Percentiles rank a stretch among this genome's conserved stretches.
These are phyloP conservation scores for Rhytidiadelphus loreus DNA, from an alignment of 225 moss, liverwort and hornwort genomes.

Conservation along the genomic window DNA sequence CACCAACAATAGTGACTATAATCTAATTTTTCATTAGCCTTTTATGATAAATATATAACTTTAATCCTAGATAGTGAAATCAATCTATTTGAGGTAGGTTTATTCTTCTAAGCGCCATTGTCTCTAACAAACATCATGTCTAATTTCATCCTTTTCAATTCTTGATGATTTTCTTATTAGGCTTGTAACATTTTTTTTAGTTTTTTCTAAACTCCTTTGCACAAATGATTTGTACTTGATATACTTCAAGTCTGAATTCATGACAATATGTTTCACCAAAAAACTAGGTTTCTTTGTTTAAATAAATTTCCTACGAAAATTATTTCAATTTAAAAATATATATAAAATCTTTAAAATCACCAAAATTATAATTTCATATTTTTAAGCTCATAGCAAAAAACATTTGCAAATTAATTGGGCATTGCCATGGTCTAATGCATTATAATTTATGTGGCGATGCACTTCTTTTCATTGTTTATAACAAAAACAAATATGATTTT, in stretches of 20 bases:
- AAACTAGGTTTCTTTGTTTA: background rate
- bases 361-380: background rate
- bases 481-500: background rate
- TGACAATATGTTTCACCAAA: background rate
- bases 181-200: background rate
- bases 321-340: rapidly evolving
- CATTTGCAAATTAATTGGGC: background rate
- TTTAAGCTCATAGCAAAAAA: too few relatives aligned
- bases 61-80: background rate
- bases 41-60: background rate
- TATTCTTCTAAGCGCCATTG: background rate
- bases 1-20: background rate
- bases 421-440: too few relatives aligned
- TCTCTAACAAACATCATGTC: background rate
- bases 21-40: background rate
- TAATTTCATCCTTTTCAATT: background rate
- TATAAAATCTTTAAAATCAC: background rate
- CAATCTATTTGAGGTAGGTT: background rate
- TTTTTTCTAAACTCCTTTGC: background rate
- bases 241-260: background rate
- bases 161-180: too few relatives aligned
- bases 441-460: background rate
- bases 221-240: background rate
- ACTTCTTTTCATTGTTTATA: background rate
- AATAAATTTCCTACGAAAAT: background rate